Evolutionary conservation across 2,329 filamentous ascomycete genomes (phyloP), one percentile per base, ranked within the genome.

Genomic region (Aspergillus novoparasiticus): DNA sequence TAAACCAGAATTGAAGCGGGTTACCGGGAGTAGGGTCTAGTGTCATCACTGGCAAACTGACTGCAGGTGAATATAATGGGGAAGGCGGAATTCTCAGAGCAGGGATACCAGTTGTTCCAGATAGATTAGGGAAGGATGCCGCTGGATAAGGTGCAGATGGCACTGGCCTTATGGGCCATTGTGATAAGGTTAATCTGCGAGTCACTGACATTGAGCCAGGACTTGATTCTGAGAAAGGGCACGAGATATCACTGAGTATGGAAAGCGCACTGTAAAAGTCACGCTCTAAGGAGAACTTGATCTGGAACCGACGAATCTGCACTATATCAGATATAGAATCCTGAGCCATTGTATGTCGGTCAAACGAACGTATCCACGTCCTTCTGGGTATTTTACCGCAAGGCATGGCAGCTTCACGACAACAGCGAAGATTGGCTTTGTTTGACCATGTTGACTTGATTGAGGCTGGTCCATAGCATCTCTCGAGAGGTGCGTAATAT

Each of bases 321-420:
- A 2, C 5, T 11, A 2, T 34, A 43, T 58, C 53, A 58, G 23
- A 30, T 14, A 16, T 8, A 21, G 21, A 9, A 23, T 6, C 45
- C 19, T n/a, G 16, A 54, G 10, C 28, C 2, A 28, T 41, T 4
- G 28, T 21, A 32, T 8, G 45, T 62, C n/a, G 19, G 21, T 32
- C 39, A 57, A 32, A 66, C 67, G 50, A 63, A 64, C 57, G 66
- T 71, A 76, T 76, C 70, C 72, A 69, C 67, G 71, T 65, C 61
- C 69, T 67, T 61, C 60, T 62, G 67, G 45, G 67, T 81, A 82
- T 64, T 81, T 81, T 48, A 83, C 74, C 30, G 81, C 81, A 43
- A 83, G 72, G 64, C 78, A 80, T n/a, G 81, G 81, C 10, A 72
- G 70, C 66, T 80, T 81, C 36, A 82, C 78, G 36, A 83, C 74